Conservation (phyloP, 2,329 filamentous ascomycete species). For the Alternaria infectoria region DNA sequence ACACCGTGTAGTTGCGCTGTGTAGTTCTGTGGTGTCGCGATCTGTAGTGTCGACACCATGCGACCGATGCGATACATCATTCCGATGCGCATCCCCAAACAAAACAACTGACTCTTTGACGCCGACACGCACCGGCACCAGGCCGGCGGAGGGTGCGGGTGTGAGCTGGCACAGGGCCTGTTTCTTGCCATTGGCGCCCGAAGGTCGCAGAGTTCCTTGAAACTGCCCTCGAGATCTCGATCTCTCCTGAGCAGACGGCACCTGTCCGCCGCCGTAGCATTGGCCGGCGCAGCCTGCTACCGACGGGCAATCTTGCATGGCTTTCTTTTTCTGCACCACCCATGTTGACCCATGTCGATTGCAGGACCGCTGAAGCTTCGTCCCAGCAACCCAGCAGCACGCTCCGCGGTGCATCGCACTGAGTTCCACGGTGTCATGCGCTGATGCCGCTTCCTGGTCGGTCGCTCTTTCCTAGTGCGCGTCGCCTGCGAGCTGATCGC, state of each 20-base stretch:
- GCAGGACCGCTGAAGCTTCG: constrained; percentile 6
- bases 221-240: constrained; percentile 15
- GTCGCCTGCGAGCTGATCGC: constrained; percentile 16
- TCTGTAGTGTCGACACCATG: not conserved
- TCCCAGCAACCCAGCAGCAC: not conserved
- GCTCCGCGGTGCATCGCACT: not conserved
- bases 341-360: not conserved
- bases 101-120: constrained; percentile 4
- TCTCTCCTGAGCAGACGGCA: constrained; percentile 16
- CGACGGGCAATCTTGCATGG: not conserved
- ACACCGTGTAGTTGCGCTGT: not conserved
- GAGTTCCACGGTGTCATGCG: not conserved
- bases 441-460: constrained; percentile 7
- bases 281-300: constrained; percentile 5
- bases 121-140: not conserved
- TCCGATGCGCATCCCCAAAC: not conserved
- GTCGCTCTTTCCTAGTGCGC: constrained; percentile 3
- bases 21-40: not conserved
- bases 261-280: constrained; percentile 14
- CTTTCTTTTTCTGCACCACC: constrained; percentile 5
- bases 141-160: constrained; percentile 7
- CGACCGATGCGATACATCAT: not conserved
- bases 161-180: constrained; percentile 14
- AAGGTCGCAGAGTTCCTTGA: constrained; percentile 6
- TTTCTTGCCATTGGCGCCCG: constrained; percentile 16